Percentiles rank a stretch among this genome's conserved stretches.
Conservation (phyloP, 1,284 basidiomycete genomes). For the Irpex sp. region DNA sequence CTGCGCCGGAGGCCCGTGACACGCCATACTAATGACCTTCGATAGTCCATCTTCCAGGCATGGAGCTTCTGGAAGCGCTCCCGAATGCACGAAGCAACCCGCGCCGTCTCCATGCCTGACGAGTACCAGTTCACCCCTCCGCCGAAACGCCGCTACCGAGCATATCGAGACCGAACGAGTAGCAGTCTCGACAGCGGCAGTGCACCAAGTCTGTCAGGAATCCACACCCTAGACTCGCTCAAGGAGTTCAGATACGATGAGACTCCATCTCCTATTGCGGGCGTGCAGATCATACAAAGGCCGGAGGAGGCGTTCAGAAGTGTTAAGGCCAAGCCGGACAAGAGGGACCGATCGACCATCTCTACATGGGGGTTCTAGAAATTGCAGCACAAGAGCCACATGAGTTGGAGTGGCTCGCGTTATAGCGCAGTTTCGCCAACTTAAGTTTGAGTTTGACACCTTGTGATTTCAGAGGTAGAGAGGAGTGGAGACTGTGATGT, state of each 20-base stretch:
- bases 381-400: too few relatives aligned
- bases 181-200: background rate
- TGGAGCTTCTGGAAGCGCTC: constrained; percentile 19
- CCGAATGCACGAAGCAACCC: background rate
- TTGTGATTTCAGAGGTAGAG: too few relatives aligned
- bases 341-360: constrained; percentile 6
- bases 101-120: background rate
- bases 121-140: background rate
- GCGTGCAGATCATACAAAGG: constrained; percentile 15
- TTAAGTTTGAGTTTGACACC: too few relatives aligned
- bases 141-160: background rate
- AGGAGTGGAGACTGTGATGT: too few relatives aligned
- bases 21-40: background rate
- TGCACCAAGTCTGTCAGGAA: background rate
- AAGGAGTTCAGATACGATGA: constrained; percentile 2
- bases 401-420: too few relatives aligned
- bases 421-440: too few relatives aligned
- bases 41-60: constrained; percentile 20
- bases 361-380: constrained; percentile 12
- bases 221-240: background rate
- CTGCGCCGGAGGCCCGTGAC: background rate
- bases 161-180: background rate
- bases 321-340: background rate
- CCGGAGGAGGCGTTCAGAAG: constrained; percentile 15
- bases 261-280: background rate